Evolutionary conservation across 768 basidiomycete species (phyloP), one percentile per base, ranked within the genome.

Genomic region (Kwoniella mangroviensis): DNA sequence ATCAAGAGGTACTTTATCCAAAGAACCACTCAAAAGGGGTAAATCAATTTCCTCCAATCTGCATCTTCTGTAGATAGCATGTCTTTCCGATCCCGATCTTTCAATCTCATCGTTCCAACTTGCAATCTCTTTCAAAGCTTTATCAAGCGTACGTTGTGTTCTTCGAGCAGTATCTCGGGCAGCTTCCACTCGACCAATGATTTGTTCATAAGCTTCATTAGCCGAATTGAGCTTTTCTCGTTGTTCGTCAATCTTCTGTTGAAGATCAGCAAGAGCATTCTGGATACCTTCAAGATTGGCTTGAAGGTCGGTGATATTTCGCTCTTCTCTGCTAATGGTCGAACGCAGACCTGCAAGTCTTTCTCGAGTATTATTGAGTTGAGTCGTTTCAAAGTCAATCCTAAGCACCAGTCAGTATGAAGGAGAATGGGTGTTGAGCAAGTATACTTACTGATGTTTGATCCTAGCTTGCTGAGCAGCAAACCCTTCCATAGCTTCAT

Each of bases 1-100:
- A 79, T 98, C 94, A 89, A 98, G 92, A 0, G 96, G 92, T 2
- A 98, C 92, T 74, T 92, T 88, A 82, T 89, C 90, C 65, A 98
- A 84, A 77, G 89, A 87, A 6, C 96, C 97, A 65, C 87, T 82
- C 15, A 86, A 74, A 13, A 98, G 84, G 0, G 96, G 94, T 19
- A 99, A 82, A 68, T 87, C 87, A 74, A 98, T 91, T 76, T 97
- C 94, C 72, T 99, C 97, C 54, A 99, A 86, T 72, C 94, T 88
- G 83, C 96, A 98, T 78, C 92, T 92, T 17, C 95, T 88, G 81
- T 98, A 98, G 56, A 92, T 87, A 0, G 90, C 86, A 24, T 93
- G 92, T 24, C 96, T 87, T 78, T 98, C 95, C 56, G 93, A 86
- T 0, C 89, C 90, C 28, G 91, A 84, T 79, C 92, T 93, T 82